Evolutionary conservation across 495 filamentous ascomycete genomes (phyloP), one percentile per base, ranked within the genome.

Genomic region (Corynascus novoguineensis): DNA sequence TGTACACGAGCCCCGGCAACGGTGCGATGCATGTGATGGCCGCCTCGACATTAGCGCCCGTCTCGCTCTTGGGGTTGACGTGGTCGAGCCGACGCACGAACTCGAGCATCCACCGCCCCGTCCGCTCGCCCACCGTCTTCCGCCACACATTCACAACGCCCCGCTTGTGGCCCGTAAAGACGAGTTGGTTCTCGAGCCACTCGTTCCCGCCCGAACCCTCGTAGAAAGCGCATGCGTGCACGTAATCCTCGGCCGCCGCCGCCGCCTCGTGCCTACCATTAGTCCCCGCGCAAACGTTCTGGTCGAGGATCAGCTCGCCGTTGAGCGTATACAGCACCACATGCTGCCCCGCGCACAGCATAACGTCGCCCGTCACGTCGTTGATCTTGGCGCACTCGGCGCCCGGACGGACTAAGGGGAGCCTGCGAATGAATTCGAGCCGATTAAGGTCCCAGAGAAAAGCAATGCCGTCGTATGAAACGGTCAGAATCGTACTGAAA

Each of bases 361-460:
- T 82, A 44, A 98, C 89, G 60, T 90, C 84, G 10, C 95, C 93
- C 0, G 86, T 88, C 7, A 90, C 85, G 63, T 96, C 90, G 67
- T 96, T 95, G 64, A 98, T 90, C 17, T 79, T 78, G 17, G 89
- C 88, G 64, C 89, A 92, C 74, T 91, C 78, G 0, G 82, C n/a
- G n/a, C n/a, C 72, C 0, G 69, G 65, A 5, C 74, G 64, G 0
- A 68, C 69, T 42, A 66, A 64, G 0, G 84, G 79, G 27, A 97
- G 76, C 63, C 86, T 83, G 21, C 92, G 84, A 17, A 97, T 82
- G 64, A 96, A 95, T 34, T 86, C 85, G 35, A 88, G 81, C 10
- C 89, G 84, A 68, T 97, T 97, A 17, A 97, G 75, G 69, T 97
- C 92, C 93, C 95, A 97, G 14, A 97, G 76, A 53, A 95, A 80